phyloP scores from a whole-genome alignment of 2,329 filamentous ascomycete genomes.

The Penicillium sclerotiorum region DNA sequence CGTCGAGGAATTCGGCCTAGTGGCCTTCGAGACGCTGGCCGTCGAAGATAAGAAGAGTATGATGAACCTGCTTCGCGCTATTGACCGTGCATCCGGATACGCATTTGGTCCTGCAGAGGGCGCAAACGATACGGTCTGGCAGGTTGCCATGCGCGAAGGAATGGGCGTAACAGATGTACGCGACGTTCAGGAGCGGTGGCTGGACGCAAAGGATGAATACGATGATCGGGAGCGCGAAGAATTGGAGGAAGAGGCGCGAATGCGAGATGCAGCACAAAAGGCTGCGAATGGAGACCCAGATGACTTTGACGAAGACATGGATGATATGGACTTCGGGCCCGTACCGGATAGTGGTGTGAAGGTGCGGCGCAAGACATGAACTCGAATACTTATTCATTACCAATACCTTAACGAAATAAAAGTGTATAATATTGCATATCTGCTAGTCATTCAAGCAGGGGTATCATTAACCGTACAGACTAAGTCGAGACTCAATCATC shows the following conservation, averaged over 20 bases:
- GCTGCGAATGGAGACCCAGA: constrained; percentile 30
- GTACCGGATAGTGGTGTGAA: constrained; percentile 68
- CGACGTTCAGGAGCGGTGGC: constrained; percentile 94
- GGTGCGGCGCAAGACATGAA: constrained; percentile 62
- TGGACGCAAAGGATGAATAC: constrained; percentile 85
- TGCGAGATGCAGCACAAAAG: constrained; percentile 40
- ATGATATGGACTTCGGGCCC: constrained; percentile 31
- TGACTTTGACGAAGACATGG: constrained; percentile 41
- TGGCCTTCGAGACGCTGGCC: constrained; percentile 88
- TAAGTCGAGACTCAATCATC: constrained; percentile 13
- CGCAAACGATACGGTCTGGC: constrained; percentile 96
- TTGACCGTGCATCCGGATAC: constrained; percentile 91
- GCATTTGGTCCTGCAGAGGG: constrained; percentile 89
- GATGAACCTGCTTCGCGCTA: constrained; percentile 85
- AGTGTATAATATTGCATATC: constrained; percentile 19
- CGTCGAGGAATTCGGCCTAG: constrained; percentile 85
- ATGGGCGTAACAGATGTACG: constrained; percentile 73
- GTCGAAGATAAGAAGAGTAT: constrained; percentile 97
- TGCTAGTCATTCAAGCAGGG: constrained; percentile 24
- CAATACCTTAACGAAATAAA: neutral
- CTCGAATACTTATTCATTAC: neutral
- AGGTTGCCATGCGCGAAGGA: constrained; percentile 81
- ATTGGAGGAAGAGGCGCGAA: constrained; percentile 72
- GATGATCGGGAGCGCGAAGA: constrained; percentile 77
- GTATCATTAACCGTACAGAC: constrained; percentile 22